phyloP scores from a whole-genome alignment of 2,329 filamentous ascomycete genomes.

The Tolypocladium nubicola region DNA sequence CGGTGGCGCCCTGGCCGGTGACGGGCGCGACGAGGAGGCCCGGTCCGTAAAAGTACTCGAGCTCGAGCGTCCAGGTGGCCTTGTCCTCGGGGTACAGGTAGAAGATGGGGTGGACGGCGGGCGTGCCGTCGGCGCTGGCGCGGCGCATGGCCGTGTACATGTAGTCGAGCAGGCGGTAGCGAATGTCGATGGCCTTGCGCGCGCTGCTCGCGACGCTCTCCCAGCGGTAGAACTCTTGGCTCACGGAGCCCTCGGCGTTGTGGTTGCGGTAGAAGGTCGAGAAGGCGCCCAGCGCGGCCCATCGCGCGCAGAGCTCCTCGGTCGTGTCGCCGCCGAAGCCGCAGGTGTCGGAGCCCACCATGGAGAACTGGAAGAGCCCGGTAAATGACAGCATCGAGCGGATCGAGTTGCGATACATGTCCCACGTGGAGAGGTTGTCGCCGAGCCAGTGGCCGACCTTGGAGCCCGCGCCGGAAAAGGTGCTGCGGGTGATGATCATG shows the following conservation, averaged over 20 bases:
- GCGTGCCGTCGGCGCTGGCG: slow-evolving; percentile 50
- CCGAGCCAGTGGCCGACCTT: slow-evolving; percentile 77
- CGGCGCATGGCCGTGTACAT: slow-evolving; percentile 61
- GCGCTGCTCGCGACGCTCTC: slow-evolving; percentile 51
- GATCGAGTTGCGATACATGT: slow-evolving; percentile 67
- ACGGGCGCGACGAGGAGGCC: slow-evolving; percentile 39
- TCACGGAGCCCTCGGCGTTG: slow-evolving; percentile 31
- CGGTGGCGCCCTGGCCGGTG: slow-evolving; percentile 29
- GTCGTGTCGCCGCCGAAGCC: slow-evolving; percentile 59
- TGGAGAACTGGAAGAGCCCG: slow-evolving; percentile 56
- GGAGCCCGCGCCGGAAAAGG: slow-evolving; percentile 66
- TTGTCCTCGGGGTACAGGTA: slow-evolving; percentile 53
- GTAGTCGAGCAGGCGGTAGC: slow-evolving; percentile 76
- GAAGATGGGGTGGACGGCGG: slow-evolving; percentile 59
- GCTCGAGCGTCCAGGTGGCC: slow-evolving; percentile 33
- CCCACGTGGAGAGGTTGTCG: slow-evolving; percentile 62
- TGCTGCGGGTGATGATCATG: slow-evolving; percentile 76
- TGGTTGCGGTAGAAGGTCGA: slow-evolving; percentile 64
- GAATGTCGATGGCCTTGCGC: slow-evolving; percentile 55
- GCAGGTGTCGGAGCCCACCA: slow-evolving; percentile 66
- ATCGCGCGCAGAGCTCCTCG: slow-evolving; percentile 55
- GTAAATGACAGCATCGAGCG: slow-evolving; percentile 66
- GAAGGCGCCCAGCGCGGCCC: slow-evolving; percentile 61
- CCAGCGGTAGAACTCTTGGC: slow-evolving; percentile 64
- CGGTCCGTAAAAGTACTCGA: slow-evolving; percentile 40